Percentiles rank a stretch among this genome's conserved stretches.
phyloP scores from a whole-genome alignment of 139 green algal species.

The Closterium sp. region DNA sequence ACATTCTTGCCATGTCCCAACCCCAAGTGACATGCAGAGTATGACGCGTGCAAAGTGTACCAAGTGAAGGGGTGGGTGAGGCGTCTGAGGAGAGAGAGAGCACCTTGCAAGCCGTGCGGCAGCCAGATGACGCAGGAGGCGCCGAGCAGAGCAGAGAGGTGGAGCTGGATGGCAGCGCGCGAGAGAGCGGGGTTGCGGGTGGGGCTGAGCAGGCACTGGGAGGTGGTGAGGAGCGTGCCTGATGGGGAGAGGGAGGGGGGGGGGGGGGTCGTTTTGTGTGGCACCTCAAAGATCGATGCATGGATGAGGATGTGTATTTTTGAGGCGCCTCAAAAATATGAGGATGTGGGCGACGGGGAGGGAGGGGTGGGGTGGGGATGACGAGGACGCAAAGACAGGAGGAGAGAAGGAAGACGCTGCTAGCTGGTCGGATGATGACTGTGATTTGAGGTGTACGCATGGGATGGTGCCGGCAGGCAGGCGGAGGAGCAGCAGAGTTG shows the following conservation, averaged over 20 bases:
- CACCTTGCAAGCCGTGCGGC: conserved; percentile 64
- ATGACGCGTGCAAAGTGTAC: no score
- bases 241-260: background rate
- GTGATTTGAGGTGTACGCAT: no score
- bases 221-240: conserved; percentile 69
- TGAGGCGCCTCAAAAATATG: background rate
- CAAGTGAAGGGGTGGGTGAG: no score
- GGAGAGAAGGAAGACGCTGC: no score
- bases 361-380: background rate
- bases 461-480: no score
- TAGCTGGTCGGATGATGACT: no score
- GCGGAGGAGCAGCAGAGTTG: no score
- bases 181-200: conserved; percentile 70
- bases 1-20: no score
- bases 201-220: conserved; percentile 73
- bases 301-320: no score
- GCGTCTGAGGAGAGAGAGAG: background rate
- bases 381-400: background rate
- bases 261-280: background rate
- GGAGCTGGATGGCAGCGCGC: conserved; percentile 60
- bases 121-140: conserved; percentile 76
- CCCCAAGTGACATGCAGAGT: no score
- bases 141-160: conserved; percentile 70
- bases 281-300: no score
- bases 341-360: background rate